Conservation (phyloP, 1,284 basidiomycete genomes). For the Cutaneotrichosporon mucoides region DNA sequence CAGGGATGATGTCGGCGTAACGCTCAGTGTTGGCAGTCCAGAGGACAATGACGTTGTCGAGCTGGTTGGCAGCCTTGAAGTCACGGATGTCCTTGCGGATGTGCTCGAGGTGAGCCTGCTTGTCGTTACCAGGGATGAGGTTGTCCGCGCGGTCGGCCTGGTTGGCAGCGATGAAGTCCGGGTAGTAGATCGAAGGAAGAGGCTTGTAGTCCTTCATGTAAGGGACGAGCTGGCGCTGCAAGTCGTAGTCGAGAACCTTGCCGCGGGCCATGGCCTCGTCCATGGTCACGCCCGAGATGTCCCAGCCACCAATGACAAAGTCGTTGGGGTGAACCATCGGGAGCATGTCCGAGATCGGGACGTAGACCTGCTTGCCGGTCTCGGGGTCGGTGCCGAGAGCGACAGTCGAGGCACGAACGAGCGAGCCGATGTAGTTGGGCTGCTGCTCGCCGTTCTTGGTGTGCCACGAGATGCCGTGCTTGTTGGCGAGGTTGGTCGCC, state of each 20-base stretch:
- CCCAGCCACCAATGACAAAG: slow-evolving; percentile 96
- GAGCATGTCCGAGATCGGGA: slow-evolving; percentile 87
- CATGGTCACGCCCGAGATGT: slow-evolving; percentile 80
- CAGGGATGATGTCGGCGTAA: slow-evolving; percentile 89
- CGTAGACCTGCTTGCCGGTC: slow-evolving; percentile 86
- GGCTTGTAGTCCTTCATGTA: slow-evolving; percentile 79
- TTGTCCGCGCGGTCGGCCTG: slow-evolving; percentile 90
- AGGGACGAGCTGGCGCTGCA: slow-evolving; percentile 90
- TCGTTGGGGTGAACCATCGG: slow-evolving; percentile 99
- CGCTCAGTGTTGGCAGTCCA: slow-evolving; percentile 99
- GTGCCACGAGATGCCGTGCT: slow-evolving; percentile 89
- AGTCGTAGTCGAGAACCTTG: slow-evolving; percentile 91
- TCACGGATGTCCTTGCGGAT: slow-evolving; percentile 88
- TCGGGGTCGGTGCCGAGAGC: slow-evolving; percentile 78
- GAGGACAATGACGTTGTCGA: slow-evolving; percentile 87
- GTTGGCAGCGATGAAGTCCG: slow-evolving; percentile 95
- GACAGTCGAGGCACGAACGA: slow-evolving; percentile 87
- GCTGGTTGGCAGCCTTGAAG: slow-evolving; percentile 78
- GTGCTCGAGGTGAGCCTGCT: slow-evolving; percentile 86
- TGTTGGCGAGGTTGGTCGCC: slow-evolving; percentile 94
- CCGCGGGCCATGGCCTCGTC: slow-evolving; percentile 93
- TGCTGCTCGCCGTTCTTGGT: slow-evolving; percentile 89
- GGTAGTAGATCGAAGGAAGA: slow-evolving; percentile 89
- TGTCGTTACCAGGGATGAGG: slow-evolving; percentile 76
- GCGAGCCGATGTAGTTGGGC: slow-evolving; percentile 93